Evolutionary conservation across 1,139 yeast species (phyloP).

Genomic region (Hansenula lynferdii): DNA sequence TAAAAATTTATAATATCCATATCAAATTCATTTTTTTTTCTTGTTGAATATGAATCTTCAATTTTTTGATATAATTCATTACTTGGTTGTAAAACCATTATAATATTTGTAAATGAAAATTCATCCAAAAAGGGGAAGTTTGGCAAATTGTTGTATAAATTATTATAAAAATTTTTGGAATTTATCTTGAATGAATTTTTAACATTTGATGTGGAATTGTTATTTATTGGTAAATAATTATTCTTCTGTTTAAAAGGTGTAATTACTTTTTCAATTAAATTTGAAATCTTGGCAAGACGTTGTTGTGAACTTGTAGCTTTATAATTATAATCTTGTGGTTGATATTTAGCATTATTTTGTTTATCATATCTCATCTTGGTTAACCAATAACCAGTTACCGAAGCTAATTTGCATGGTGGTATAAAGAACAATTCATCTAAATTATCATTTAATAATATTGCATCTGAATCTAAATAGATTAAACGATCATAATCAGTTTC

Average conservation of each 20-base stretch:
- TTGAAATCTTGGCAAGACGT: background rate
- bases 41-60: conserved; percentile 2
- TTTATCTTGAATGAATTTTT: background rate
- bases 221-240: background rate
- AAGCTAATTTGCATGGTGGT: conserved; percentile 30
- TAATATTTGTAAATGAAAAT: conserved; percentile 5
- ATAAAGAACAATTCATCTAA: conserved; percentile 43
- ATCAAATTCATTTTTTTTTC: conserved; percentile 32
- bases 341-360: background rate
- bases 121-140: conserved; percentile 6
- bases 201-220: background rate
- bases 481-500: conserved; percentile 40
- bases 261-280: background rate
- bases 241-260: background rate
- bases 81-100: conserved; percentile 12
- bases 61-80: conserved; percentile 4
- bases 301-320: background rate
- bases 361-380: conserved; percentile 1
- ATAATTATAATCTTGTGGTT: background rate
- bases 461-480: conserved; percentile 36
- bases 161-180: conserved; percentile 11
- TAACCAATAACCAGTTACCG: conserved; percentile 27
- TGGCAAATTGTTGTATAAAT: conserved; percentile 10
- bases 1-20: conserved; percentile 30
- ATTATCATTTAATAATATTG: conserved; percentile 22